Base-by-base conservation (phyloP, 1,139 yeast genomes). In the Kurtzmaniella quercitrusa region DNA sequence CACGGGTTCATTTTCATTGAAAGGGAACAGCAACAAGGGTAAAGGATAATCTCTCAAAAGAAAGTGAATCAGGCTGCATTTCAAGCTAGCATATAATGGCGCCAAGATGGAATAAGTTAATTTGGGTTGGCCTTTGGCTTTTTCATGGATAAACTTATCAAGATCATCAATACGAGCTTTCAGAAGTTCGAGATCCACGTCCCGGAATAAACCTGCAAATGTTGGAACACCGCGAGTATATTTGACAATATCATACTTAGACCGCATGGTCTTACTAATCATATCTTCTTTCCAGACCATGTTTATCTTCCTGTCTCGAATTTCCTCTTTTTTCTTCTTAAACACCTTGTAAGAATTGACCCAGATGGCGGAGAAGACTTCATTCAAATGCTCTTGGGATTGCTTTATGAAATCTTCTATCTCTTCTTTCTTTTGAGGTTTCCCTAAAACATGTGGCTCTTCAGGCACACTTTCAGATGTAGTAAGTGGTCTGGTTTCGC, bases 331-430 rank as follows among this genome's bases (percentile, higher is more conserved):
- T 8, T 53, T 52, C 2, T 49, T 37, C 17, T 60, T 54, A 51
- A 64, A 70, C 15, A 53, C 45, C 33, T 51, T 56, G 49, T 49
- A 69, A 45, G 66, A 69, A 38, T 54, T 49, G 22, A 85, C 74
- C 98, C 98, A 91, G 0, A 94, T 78, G 17, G 69, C 70, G 0
- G 93, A 77, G 33, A 86, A 65, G 47, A 84, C 78, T 41, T 52
- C 47, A 36, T 71, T 61, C 17, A 76, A 62, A 6, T 66, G 41
- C 11, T 64, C 61, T 38, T 52, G 57, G 0, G 81, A 80, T 3
- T 54, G 43, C 5, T 56, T 57, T 5, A 77, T 65, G 18, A 60
- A 51, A 5, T 47, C 48, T 12, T 58, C 55, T 0, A 69, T 70
- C 39, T 65, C 64, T 28, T 54, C 54, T 28, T 50, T 49, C 8